Evolutionary conservation across 2,329 filamentous ascomycete genomes (phyloP), one percentile per base, ranked within the genome.

Genomic region (Scytalidium sp.): DNA sequence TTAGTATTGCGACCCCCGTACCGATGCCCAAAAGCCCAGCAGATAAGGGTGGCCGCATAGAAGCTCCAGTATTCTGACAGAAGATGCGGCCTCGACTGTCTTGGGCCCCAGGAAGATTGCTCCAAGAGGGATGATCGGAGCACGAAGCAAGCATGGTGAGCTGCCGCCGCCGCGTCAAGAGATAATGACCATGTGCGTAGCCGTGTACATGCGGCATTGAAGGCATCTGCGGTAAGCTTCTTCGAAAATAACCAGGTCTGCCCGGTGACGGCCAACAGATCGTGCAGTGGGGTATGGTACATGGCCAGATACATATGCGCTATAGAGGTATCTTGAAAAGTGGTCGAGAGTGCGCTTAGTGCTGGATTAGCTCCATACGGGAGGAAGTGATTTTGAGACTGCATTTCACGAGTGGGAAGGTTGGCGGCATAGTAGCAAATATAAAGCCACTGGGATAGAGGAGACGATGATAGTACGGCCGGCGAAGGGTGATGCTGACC

Each of bases 11-110:
- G 32, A 15, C 32, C 52, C 25, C 58, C 58, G 39, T 56, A 56
- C 15, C 62, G 62, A 50, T 77, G 68, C 2, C 73, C 72, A 55
- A 76, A 79, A 1, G 79, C 78, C 81, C 81, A 84, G 66, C 76
- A 81, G 55, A 84, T 77, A 45, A 84, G 69, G 7, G 77, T 69
- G 53, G 78, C 81, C 7, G 78, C 74, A 57, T 83, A 83, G 44
- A 82, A 58, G 25, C 68, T 74, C 78, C 78, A 81, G 58, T 77
- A 80, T 53, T 78, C 72, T 2, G 73, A 74, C 40, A 81, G 67
- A 29, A 36, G 32, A n/a, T n/a, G 32, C 13, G 32, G 32, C 15
- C 32, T 36, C 11, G 32, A 36, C 32, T n/a, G 13, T n/a, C 32
- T 36, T 15, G 5, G 5, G 13, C 17, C 32, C 32, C 32, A 36